These are phyloP conservation scores for Neonectria ditissima DNA, from an alignment of 2,329 filamentous ascomycete species.

Conservation along the genomic window DNA sequence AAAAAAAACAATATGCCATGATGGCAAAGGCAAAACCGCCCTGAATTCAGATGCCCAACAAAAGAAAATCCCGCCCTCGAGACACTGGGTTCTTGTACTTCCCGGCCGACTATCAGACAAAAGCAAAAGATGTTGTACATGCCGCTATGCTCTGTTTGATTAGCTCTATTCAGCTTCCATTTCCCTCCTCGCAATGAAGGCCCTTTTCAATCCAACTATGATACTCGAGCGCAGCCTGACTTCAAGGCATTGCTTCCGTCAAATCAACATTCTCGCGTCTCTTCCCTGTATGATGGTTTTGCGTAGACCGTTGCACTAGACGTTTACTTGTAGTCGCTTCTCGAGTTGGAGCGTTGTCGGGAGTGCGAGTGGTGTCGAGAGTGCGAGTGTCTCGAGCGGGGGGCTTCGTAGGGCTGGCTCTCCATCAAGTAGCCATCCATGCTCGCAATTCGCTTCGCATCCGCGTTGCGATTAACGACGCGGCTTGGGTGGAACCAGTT, in stretches of 20 bases:
- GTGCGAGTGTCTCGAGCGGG: slow-evolving; percentile 11
- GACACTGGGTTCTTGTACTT: slow-evolving; percentile 5
- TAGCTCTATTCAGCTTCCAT: slow-evolving; percentile 8
- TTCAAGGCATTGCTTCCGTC: neutral
- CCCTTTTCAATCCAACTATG: neutral
- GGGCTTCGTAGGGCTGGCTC: slow-evolving; percentile 31
- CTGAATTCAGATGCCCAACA: slow-evolving; percentile 7
- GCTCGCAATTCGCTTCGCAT: slow-evolving; percentile 38
- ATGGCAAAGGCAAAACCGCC: slow-evolving; percentile 13
- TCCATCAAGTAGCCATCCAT: slow-evolving; percentile 44
- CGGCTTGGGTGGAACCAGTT: slow-evolving; percentile 45
- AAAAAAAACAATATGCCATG: slow-evolving; percentile 8
- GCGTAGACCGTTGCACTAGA: neutral
- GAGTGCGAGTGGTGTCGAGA: slow-evolving; percentile 11
- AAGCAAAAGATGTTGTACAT: neutral
- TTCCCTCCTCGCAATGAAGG: neutral
- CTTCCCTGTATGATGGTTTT: slow-evolving; percentile 1
- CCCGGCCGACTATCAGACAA: slow-evolving; percentile 5
- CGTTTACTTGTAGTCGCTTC: slow-evolving; percentile 24
- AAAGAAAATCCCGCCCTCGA: slow-evolving; percentile 23
- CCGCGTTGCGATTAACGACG: slow-evolving; percentile 37
- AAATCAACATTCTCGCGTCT: neutral
- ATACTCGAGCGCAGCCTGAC: neutral
- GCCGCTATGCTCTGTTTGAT: slow-evolving; percentile 6
- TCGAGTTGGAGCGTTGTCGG: slow-evolving; percentile 6